Conservation (phyloP, 1,139 yeast genomes). For the Taphrina wiesneri region DNA sequence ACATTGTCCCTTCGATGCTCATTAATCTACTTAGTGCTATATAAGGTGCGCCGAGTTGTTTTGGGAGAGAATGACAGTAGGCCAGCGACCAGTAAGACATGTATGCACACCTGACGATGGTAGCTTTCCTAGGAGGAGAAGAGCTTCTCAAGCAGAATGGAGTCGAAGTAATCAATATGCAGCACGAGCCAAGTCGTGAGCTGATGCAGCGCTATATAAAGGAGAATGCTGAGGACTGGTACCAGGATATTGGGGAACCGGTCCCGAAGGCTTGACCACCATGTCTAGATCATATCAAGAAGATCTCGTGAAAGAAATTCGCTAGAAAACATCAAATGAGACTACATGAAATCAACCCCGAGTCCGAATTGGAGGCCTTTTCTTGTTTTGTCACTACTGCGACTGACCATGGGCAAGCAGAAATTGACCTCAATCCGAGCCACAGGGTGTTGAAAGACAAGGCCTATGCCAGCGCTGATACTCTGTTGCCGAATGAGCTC, state of each 20-base stretch:
- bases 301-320: not conserved
- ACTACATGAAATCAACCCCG: constrained; percentile 64
- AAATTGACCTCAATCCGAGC: constrained; percentile 91
- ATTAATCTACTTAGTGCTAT: not conserved
- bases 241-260: constrained; percentile 13
- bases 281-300: not conserved
- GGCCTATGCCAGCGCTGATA: constrained; percentile 69
- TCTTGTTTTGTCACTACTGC: constrained; percentile 65
- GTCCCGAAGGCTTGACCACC: not conserved
- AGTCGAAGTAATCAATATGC: not conserved
- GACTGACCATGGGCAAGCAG: constrained; percentile 70
- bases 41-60: constrained; percentile 7
- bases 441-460: constrained; percentile 69
- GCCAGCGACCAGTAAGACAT: not conserved
- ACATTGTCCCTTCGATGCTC: not conserved
- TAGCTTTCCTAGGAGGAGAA: constrained; percentile 11
- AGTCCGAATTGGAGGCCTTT: constrained; percentile 94
- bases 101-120: not conserved
- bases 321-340: not conserved
- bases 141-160: not conserved
- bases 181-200: not conserved
- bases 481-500: constrained; percentile 44
- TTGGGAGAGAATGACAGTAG: constrained; percentile 13
- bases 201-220: constrained; percentile 7
- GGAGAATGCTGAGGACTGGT: constrained; percentile 13